Base-by-base conservation (phyloP, 2,329 filamentous ascomycete genomes). In the Ophiostoma perfectum region DNA sequence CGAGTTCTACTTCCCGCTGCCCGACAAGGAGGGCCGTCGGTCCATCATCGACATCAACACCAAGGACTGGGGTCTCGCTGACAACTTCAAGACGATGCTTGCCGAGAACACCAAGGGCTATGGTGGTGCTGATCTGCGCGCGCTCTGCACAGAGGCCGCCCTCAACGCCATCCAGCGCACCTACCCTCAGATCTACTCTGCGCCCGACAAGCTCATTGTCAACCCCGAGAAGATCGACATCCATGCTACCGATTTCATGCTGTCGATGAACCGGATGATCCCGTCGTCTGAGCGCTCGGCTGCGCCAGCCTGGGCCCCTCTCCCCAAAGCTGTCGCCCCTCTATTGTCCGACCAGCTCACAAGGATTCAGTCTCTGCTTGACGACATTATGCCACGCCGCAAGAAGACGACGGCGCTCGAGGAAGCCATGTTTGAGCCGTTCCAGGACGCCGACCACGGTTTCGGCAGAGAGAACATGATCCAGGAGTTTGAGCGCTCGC, bases 1-100 rank as follows among this genome's bases (percentile, higher is more conserved):
- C 77, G 96, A 99, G 78, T 99, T 99, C 75, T 98, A 98, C 80
- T 99, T 99, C 76, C 93, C 95, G 0, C 82, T 99, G 44, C 95
- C 95, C 0, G 91, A 94, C 73, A 83, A 88, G 4, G 87, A 90
- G 52, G 93, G 88, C 36, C 88, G 95, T 70, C 89, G 90, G 72
- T 85, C 92, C 4, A 99, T 99, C 74, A 84, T 99, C 70, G 90
- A 97, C 72, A 99, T 99, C 70, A 93, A 99, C 77, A 99, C 95
- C 6, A 90, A 90, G 76, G 92, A 92, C 71, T 99, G 95, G 95
- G 91, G 93, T 27, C 82, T 99, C 39, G 84, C 90, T 38, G 83
- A 88, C 12, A 79, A 83, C 2, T 96, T 98, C 83, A 97, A 96
- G 79, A 84, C 88, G 67, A 87, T 92, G 69, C 83, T 99, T 66